phyloP scores from a whole-genome alignment of 345 rosid genomes.

The Anastatica hierochuntica region DNA sequence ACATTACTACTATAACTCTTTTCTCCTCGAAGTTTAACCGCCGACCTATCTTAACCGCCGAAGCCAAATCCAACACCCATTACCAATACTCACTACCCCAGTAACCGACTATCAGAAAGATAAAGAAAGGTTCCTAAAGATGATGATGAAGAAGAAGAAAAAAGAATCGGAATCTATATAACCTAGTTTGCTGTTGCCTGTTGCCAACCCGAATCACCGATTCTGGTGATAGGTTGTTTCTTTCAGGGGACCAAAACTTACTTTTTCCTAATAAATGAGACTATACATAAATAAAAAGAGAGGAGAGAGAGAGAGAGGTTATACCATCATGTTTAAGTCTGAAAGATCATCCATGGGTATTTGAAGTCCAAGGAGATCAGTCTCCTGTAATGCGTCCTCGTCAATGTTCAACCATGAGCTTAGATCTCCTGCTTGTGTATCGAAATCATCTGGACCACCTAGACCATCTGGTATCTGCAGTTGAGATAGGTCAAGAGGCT shows the following conservation, averaged over 20 bases:
- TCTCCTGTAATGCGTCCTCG: constrained; percentile 79
- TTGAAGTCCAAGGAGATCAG: constrained; percentile 89
- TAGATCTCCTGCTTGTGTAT: constrained; percentile 63
- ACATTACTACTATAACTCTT: too few relatives aligned
- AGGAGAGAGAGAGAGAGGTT: constrained; percentile 26
- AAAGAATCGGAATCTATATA: too few relatives aligned
- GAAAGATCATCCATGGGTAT: constrained; percentile 99
- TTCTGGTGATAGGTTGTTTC: constrained; percentile 45
- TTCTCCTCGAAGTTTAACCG: too few relatives aligned
- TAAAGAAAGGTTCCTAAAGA: too few relatives aligned
- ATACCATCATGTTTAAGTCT: constrained; percentile 94
- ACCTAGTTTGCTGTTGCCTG: constrained; percentile 46
- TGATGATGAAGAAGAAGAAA: too few relatives aligned
- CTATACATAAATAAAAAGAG: constrained; percentile 67
- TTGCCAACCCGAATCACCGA: constrained; percentile 41
- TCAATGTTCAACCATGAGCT: constrained; percentile 94
- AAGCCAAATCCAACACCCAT: too few relatives aligned
- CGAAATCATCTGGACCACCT: constrained; percentile 43
- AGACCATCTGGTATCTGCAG: constrained; percentile 63
- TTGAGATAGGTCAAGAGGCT: constrained; percentile 58
- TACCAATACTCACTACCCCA: too few relatives aligned
- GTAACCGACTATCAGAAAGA: too few relatives aligned
- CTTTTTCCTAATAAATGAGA: constrained; percentile 55
- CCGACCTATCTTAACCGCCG: too few relatives aligned
- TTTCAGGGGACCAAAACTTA: constrained; percentile 32